These are phyloP conservation scores for Penicillium canariense DNA, from an alignment of 495 filamentous ascomycete genomes.

Conservation along the genomic window DNA sequence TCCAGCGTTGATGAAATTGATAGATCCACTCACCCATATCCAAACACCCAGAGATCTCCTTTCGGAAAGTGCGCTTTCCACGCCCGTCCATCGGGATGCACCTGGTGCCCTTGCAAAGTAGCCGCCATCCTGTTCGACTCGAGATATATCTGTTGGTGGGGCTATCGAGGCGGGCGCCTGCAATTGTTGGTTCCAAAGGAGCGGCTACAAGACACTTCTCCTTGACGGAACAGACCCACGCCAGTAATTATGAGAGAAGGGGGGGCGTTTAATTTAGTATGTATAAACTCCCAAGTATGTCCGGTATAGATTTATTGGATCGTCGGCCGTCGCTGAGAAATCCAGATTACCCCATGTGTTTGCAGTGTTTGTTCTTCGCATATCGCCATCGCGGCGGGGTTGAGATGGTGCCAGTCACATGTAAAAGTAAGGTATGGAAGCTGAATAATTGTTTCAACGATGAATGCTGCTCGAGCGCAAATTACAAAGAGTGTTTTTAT, in stretches of 20 bases:
- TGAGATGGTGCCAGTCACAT: background rate
- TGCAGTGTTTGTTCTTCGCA: constrained; percentile 21
- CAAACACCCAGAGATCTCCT: constrained; percentile 83
- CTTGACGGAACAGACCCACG: background rate
- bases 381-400: background rate
- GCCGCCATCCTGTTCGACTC: constrained; percentile 20
- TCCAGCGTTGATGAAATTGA: background rate
- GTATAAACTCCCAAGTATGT: background rate
- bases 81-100: constrained; percentile 35
- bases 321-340: constrained; percentile 11
- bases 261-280: background rate
- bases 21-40: constrained; percentile 70
- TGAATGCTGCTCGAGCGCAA: too few species aligned
- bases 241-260: too few species aligned
- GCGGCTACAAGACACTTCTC: background rate
- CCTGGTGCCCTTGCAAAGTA: constrained; percentile 22
- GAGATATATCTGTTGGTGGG: background rate
- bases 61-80: constrained; percentile 45
- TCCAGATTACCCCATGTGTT: constrained; percentile 10
- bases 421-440: too few species aligned
- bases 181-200: background rate
- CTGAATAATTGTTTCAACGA: too few species aligned
- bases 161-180: background rate
- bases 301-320: background rate
- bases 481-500: too few species aligned